Evolutionary conservation across 352 stramenopile species (phyloP), one percentile per base, ranked within the genome.

Genomic region (Pythium biforme): DNA sequence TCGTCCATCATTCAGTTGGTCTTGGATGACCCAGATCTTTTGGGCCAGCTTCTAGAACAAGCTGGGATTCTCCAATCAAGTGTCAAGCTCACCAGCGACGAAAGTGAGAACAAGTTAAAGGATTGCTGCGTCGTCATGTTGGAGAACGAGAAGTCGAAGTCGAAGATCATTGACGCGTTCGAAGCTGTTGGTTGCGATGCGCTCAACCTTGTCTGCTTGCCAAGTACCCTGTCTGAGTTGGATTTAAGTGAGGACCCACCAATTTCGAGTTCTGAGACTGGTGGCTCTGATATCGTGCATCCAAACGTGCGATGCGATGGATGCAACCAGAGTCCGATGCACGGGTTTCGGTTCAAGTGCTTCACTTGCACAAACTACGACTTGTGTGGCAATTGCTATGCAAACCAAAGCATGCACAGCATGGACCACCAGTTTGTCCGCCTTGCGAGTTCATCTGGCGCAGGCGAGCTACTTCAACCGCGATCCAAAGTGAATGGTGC

Each of bases 301-400:
- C 69, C 77, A 17, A 89, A 78, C 54, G 84, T 93, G n/a, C 80
- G 83, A 19, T 93, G 84, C 59, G 84, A 93, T 58, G 81, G 82
- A 14, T 93, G 84, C 50, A 85, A 89, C 56, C 76, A 88, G 50
- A 91, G 70, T 55, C 84, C 84, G 0, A 51, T 93, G 33, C 63
- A 68, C 40, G 84, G 84, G 12, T 89, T 77, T 52, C 78, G 84
- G 14, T 90, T 90, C 61, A 93, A 93, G 64, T 93, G 84, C 26
- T 88, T 83, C 33, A 76, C 69, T 10, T 93, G 84, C 39, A 55
- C 82, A 0, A 90, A 93, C 51, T 93, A 90, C 62, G 84, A 93
- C 57, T 64, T 93, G 22, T 93, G 84, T 48, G 71, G 66, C 2
- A 71, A 59, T 2, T 93, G 84, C 61, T 93, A 93, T 54, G 76